Evolutionary conservation across 306 rosid species (phyloP), one percentile per base, ranked within the genome.

Genomic region (Castanopsis chinensis): DNA sequence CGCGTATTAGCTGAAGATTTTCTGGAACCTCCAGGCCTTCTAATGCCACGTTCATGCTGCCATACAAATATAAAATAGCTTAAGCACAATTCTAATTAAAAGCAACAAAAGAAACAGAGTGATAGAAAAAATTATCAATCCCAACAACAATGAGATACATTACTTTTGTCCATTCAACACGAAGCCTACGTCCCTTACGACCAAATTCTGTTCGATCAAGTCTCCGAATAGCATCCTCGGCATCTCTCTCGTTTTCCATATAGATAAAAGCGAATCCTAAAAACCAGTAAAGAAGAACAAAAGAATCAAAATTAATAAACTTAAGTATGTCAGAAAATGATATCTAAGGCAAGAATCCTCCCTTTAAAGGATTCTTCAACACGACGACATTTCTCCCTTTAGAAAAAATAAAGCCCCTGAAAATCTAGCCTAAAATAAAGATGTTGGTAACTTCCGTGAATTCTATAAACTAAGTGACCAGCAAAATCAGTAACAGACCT

Each of bases 141-240:
- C 72, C 6, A 73, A 12, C 20, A 57, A 72, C 45, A 69, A 3
- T 15, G 37, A 71, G 32, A 71, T 23, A 76, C 4, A 52, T 73
- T 80, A 96, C 99, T 88, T 93, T 96, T 23, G 99, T 93, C 99
- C 99, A 96, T 85, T 96, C 99, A 55, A 96, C 99, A 78, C 98
- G 98, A 77, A 96, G 97, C 77, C 97, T 88, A 52, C 97, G 99
- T 8, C 99, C 96, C 88, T 91, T 86, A 13, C 91, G 93, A 58
- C 99, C 98, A 90, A 91, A 96, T 75, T 93, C 99, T 67, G 84
- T 86, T 76, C 90, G 86, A 82, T 93, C 98, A 18, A 96, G 98
- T 56, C 86, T 93, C 68, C 96, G 87, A 75, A 93, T 93, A 3
- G 99, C 98, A 85, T 91, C 97, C 73, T 91, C 99, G 33, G 93